Evolutionary conservation across 352 stramenopile species (phyloP).

Genomic region (Globisporangium nagaii): DNA sequence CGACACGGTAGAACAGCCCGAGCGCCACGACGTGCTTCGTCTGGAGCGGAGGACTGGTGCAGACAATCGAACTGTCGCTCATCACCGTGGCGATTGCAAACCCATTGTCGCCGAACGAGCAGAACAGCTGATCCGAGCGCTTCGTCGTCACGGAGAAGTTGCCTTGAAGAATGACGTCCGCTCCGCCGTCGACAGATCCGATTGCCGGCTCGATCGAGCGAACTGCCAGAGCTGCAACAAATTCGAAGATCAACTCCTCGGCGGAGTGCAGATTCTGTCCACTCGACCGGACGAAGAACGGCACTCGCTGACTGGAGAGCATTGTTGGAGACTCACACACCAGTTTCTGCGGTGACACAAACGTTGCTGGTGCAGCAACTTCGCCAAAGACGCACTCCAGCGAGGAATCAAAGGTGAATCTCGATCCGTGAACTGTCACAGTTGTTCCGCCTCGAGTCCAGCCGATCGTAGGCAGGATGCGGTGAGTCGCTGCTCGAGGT

Average conservation of each 20-base stretch:
- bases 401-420: conserved; percentile 13
- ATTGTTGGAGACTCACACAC: conserved; percentile 24
- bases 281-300: conserved; percentile 16
- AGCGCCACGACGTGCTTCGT: conserved; percentile 8
- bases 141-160: conserved; percentile 18
- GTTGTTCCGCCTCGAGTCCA: conserved; percentile 29
- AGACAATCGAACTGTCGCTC: conserved; percentile 11
- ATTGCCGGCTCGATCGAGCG: conserved; percentile 13
- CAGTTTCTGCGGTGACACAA: conserved; percentile 17
- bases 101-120: conserved; percentile 20
- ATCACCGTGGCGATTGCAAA: conserved; percentile 9
- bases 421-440: conserved; percentile 22
- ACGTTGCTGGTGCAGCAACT: conserved; percentile 15
- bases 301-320: not conserved
- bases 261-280: conserved; percentile 9
- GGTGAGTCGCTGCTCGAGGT: conserved; percentile 11
- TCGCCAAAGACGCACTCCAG: conserved; percentile 34
- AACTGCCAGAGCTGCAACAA: conserved; percentile 14
- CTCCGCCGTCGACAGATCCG: conserved; percentile 22
- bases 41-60: conserved; percentile 16
- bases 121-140: conserved; percentile 15
- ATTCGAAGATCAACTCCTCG: conserved; percentile 17
- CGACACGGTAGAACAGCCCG: conserved; percentile 20
- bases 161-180: conserved; percentile 20
- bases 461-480: conserved; percentile 21